Conservation (phyloP, 345 rosid species). For the Cardamine occulta region DNA sequence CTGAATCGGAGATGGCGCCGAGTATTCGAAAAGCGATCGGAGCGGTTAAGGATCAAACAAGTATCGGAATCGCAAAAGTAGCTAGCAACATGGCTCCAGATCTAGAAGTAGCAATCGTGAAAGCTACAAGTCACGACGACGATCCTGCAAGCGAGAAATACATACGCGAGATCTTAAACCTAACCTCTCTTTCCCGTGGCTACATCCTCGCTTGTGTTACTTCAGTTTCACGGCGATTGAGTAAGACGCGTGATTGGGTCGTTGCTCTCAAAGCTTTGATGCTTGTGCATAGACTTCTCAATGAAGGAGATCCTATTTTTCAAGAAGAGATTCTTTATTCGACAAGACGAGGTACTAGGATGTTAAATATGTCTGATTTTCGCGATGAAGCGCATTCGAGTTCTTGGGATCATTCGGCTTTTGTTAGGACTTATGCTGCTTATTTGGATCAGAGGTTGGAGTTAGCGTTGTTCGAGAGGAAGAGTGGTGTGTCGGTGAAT, state of each 20-base stretch:
- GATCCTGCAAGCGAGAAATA: constrained; percentile 90
- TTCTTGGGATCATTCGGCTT: constrained; percentile 90
- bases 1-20: constrained; percentile 59
- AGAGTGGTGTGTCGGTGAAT: constrained; percentile 46
- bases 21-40: constrained; percentile 95
- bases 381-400: constrained; percentile 93
- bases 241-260: constrained; percentile 92
- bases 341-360: constrained; percentile 72
- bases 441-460: constrained; percentile 83
- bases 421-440: constrained; percentile 75
- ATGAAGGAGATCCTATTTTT: constrained; percentile 67
- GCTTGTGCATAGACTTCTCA: constrained; percentile 72
- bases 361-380: constrained; percentile 82
- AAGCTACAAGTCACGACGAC: constrained; percentile 92
- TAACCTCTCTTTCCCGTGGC: constrained; percentile 64
- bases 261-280: constrained; percentile 81
- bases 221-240: constrained; percentile 66
- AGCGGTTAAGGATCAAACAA: constrained; percentile 94
- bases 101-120: constrained; percentile 89
- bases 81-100: constrained; percentile 94
- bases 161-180: constrained; percentile 62
- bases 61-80: constrained; percentile 89
- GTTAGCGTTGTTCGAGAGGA: constrained; percentile 63
- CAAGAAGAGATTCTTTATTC: constrained; percentile 78
- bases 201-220: constrained; percentile 78